Evolutionary conservation across 345 rosid species (phyloP), one percentile per base, ranked within the genome.

Genomic region (Physaria fendleri): DNA sequence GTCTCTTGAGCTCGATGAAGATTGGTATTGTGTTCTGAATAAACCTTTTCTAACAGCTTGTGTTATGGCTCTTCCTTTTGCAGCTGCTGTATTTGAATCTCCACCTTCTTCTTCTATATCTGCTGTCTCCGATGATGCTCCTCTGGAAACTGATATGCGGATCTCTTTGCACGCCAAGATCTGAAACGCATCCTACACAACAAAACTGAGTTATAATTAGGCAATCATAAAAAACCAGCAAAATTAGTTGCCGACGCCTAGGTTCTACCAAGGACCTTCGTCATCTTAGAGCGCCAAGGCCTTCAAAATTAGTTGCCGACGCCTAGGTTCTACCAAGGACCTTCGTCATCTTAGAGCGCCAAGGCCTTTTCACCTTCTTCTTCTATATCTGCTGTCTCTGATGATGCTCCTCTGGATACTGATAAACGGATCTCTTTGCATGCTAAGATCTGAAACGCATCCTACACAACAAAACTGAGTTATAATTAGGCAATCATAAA

Each of bases 1-100:
- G 82, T 50, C 94, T 80, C 76, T 88, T 92, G 15, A 92, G 86
- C 80, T 92, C 98, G 25, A 88, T 86, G 65, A 92, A 92, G 62
- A 92, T 88, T 27, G 98, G 98, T 23, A 92, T 86, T 46, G 96
- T 92, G 80, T 92, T 86, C 49, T 88, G 94, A 57, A 88, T 88
- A 92, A 85, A 4, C 97, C 80, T 77, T 84, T 92, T 71, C 85
- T 82, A 8, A 88, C 88, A 38, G 93, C 95, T 69, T 86, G 98
- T 8, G 83, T 92, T 66, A 92, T 84, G 16, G 84, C 91, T 72
- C 87, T 79, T 59, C 97, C 95, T 75, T 83, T 85, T 2, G 95
- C 76, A 4, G 94, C 80, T 10, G 80, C 71, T 4, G 75, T 71
- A 1, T 81, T 56, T n/a, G 77, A 77, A 42, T 70, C 74, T 56